Evolutionary conservation across 345 rosid species (phyloP), one percentile per base, ranked within the genome.

Genomic region (Brassica juncea): DNA sequence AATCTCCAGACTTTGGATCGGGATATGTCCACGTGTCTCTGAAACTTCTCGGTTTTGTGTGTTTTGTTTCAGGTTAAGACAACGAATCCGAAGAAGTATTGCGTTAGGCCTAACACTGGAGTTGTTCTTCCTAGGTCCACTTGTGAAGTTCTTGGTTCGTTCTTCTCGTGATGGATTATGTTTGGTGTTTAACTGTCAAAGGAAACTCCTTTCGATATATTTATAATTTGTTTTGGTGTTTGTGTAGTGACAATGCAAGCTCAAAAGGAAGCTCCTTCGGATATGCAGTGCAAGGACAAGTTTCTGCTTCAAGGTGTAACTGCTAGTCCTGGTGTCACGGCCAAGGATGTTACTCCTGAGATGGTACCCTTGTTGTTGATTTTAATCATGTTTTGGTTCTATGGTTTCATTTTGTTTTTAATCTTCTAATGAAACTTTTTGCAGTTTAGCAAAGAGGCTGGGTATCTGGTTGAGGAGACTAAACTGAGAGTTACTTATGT

Each of bases 281-380:
- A 94, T 75, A 81, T 92, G 97, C 94, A 89, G 60, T 91, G 95
- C 85, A 88, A 85, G 90, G 99, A 92, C 81, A 94, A 94, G 79
- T 91, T 94, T 76, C 86, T 94, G 28, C 84, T 94, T 58, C 99
- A 88, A 83, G 90, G 94, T 60, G 88, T 87, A 5, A 73, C 75
- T 44, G 94, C 87, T 52, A 81, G 77, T 61, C 85, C 86, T 82
- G 93, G 95, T 15, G 54, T 86, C 63, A 87, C 90, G 0, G 25
- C 86, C 1, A 90, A 86, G 54, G 94, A 89, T 55, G 82, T 94
- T 77, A 86, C 85, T 69, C 73, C 95, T 5, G 94, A 91, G 75
- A 89, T 88, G 91, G 97, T 92, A 80, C 49, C 19, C 19, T 19
- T 19, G 0, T 19, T 19, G 19, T 19, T 19, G 19, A 19, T 19